Evolutionary conservation across 2,329 filamentous ascomycete species (phyloP), one percentile per base, ranked within the genome.

Genomic region (Cladophialophora bantiana): DNA sequence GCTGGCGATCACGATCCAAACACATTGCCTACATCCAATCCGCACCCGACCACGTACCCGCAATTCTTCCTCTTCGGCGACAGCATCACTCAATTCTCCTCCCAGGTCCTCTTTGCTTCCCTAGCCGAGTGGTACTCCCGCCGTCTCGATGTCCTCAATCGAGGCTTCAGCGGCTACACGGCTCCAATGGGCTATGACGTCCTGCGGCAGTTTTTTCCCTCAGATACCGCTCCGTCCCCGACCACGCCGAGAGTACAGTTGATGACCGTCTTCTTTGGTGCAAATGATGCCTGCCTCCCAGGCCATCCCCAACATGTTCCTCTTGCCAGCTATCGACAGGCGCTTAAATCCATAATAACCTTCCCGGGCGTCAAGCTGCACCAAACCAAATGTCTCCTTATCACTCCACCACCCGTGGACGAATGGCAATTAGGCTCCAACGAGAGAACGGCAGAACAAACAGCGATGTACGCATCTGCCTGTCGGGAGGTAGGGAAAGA

Each of bases 51-150:
- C 64, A 31, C 68, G 12, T 90, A 90, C 74, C 88, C 90, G 57
- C 91, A 94, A 75, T 83, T 94, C 73, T 83, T 98, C 69, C 87
- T 98, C 31, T 91, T 98, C 69, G 94, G 94, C 62, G 95, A 98
- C 80, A 96, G 92, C 36, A 89, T 98, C 68, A 89, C 94, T 57
- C 89, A 98, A 75, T 82, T 85, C 50, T 85, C 88, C 1, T 86
- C 85, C 70, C 82, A 84, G 40, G 54, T 60, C 50, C 58, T 73
- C 10, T 48, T 62, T n/a, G 56, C 70, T 5, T 55, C 60, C 10
- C 55, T 73, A 6, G 52, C 67, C 38, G 66, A 65, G 18, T 68
- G 68, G 59, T 94, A 92, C 75, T 86, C 88, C 58, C 88, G 94
- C 65, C 87, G 89, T 40, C 83, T 95, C 13, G 95, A 98, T 79